Evolutionary conservation across 1,139 yeast species (phyloP), one percentile per base, ranked within the genome.

Genomic region (Diutina rugosa): DNA sequence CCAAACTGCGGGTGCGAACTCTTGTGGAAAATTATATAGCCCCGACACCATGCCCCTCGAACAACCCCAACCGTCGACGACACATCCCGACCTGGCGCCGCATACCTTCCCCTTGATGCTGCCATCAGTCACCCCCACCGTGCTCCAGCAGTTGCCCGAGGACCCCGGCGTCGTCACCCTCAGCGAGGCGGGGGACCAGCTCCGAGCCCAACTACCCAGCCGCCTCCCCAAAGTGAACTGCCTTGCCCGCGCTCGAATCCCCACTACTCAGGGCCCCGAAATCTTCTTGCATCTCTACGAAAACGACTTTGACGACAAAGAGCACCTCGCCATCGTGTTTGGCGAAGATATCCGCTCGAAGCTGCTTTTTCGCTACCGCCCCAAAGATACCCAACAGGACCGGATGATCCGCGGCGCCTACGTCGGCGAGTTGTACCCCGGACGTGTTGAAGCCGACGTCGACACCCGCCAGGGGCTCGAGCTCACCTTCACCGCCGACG

Each of bases 361-460:
- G 66, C 75, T 91, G 1, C 74, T 95, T 57, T 93, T 82, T 70
- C 79, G 74, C 49, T 71, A 71, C 55, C 74, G 90, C 55, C 73
- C 73, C 0, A 81, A 82, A 52, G 99, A 93, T 62, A 76, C 96
- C 0, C 98, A 90, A 69, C 87, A 82, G 64, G 97, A 90, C 65
- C 73, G 99, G 62, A 93, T 93, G 97, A 90, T 95, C 16, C 78
- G 99, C 62, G 99, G 99, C 29, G 99, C 99, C 2, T 95, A 95
- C 64, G 81, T 87, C 32, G 99, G 99, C 12, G 82, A 82, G 64
- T 74, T 95, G 58, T 84, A 81, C 63, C 98, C 98, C 1, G 98
- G 98, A 3, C 77, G 99, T 60, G 69, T 71, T 29, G 66, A 73
- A 5, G 95, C 95, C 0, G 91, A 87, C 65, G 61, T 57, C n/a